Base-by-base conservation (phyloP, 73 alveolate species). In the Paramecium pentaurelia region DNA sequence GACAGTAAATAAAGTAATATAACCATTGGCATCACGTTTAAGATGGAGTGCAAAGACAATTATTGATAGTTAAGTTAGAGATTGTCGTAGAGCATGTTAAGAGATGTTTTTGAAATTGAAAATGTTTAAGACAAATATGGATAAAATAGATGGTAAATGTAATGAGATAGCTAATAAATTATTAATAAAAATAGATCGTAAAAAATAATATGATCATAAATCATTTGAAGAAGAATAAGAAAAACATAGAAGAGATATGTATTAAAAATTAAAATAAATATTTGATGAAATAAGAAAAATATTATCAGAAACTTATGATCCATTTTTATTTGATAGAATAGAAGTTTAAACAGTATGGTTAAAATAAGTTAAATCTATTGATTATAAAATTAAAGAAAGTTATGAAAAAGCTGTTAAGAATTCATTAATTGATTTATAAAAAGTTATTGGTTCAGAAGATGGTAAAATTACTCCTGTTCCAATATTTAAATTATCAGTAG, bases 321-420 rank as follows among this genome's bases (percentile, higher is more conserved):
- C 95, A 30, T 96, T 96, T 94, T 75, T 96, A 28, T 89, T 73
- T 77, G 92, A 95, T 40, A 92, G 97, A 58, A 75, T 93, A 16
- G 94, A 91, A 60, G 95, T 96, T 28, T 93, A 96, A 71, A 49
- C 77, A 25, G 95, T 86, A 7, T 96, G 98, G 97, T 91, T 95
- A 8, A 44, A 88, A 58, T 96, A 86, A 59, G 96, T 96, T 8
- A 71, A 83, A 18, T 59, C 51, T 86, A 94, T 95, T 12, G 99
- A 98, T 93, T 60, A 92, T 28, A 93, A 93, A 45, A 95, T 98
- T 20, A 97, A 96, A 88, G 99, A 95, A 93, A 87, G 98, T 3
- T 94, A 97, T 58, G 97, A 97, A 88, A 93, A 97, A 91, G 97
- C 99, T 9, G 99, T 96, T 36, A 98, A 98, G 94, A 96, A 96